Base-by-base conservation (phyloP, 75 land plant genomes). In the Gnetum montanum region DNA sequence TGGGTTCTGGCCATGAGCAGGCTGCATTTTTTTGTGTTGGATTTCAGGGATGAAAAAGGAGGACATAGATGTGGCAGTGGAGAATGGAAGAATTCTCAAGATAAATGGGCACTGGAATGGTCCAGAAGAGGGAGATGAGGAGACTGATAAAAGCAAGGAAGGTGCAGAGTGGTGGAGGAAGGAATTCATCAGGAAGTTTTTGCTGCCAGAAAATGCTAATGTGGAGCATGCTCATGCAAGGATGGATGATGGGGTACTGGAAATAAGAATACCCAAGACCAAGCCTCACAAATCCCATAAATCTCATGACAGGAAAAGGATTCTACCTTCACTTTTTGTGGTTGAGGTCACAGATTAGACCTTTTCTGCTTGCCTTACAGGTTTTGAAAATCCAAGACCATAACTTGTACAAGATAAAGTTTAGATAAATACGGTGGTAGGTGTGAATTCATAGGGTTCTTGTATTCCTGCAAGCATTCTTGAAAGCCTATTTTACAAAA, bases 171-270 rank as follows among this genome's bases (percentile, higher is more conserved):
- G 54, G 54, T 51, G 54, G 54, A 51, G 31, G 11, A 34, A n/a
- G 19, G 54, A 51, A 31, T 51, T 16, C 29, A 51, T 51, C 34
- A 51, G 54, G 19, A 51, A 22, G 19, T 51, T 51, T 51, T 1
- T 51, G 13, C 54, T 51, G 13, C 54, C 54, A 3, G 16, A 16
- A 0, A 31, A 51, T 51, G 54, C 20, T 30, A 29, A 51, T 31
- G 31, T 51, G 29, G 54, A 51, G 23, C 54, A 51, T 0, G 54
- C 54, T 28, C 35, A 28, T 51, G 54, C 54, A 0, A 51, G 54
- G 0, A 51, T 51, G 34, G 54, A 51, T 31, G 54, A 51, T 51
- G 54, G 54, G 6, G 31, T 51, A 16, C 54, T 51, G 6, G 54
- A 51, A 25, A 15, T 51, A 8, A 51, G 34, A 31, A 51, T 51